Evolutionary conservation across 345 rosid species (phyloP).

Genomic region (Diplotaxis tenuifolia): DNA sequence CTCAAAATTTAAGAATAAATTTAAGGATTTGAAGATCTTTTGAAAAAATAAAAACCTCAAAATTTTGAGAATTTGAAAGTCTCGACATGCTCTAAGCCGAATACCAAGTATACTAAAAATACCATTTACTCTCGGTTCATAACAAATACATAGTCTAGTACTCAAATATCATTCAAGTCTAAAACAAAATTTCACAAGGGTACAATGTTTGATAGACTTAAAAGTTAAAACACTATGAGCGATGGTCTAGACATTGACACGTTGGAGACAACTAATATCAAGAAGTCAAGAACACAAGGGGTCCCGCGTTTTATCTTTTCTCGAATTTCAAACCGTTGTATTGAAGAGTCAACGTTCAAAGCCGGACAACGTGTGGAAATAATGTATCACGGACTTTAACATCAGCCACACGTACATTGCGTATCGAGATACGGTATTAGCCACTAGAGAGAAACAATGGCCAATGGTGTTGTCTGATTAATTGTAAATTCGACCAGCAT

Average conservation of each 20-base stretch:
- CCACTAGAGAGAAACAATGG: neutral
- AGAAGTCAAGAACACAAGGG: neutral
- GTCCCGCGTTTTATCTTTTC: neutral
- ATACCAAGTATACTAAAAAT: too few species aligned
- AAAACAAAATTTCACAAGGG: neutral
- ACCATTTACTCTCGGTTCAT: too few species aligned
- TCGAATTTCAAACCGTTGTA: constrained; percentile 3
- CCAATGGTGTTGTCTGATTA: neutral
- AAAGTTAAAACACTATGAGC: neutral
- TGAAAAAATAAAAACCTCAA: too few species aligned
- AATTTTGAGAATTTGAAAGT: too few species aligned
- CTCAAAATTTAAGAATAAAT: too few species aligned
- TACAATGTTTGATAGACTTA: neutral
- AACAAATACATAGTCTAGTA: too few species aligned
- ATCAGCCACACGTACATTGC: neutral
- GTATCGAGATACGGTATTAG: neutral
- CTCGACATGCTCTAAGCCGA: too few species aligned
- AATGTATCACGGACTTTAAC: neutral
- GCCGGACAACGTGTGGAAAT: constrained; percentile 9
- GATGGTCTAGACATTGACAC: neutral
- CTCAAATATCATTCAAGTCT: too few species aligned
- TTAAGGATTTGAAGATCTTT: too few species aligned
- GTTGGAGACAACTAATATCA: neutral
- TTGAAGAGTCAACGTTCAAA: constrained; percentile 32
- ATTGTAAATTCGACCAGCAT: neutral